Evolutionary conservation across 2,329 filamentous ascomycete species (phyloP).

Genomic region (Monilinia polystroma): DNA sequence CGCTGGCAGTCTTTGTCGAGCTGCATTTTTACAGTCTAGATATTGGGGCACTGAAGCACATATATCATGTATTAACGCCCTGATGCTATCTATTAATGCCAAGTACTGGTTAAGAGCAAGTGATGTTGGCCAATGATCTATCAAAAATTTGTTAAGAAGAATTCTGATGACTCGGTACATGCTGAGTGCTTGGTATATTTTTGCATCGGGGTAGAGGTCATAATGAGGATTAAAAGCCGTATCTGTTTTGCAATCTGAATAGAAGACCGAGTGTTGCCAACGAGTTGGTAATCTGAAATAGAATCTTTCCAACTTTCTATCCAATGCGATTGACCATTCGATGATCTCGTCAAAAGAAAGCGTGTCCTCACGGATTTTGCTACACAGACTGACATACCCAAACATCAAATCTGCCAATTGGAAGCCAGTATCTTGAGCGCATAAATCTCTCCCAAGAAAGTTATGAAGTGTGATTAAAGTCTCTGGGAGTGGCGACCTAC

Average conservation of each 20-base stretch:
- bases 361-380: constrained; percentile 2
- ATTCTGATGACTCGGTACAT: constrained; percentile 24
- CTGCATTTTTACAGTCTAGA: constrained; percentile 16
- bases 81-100: constrained; percentile 1
- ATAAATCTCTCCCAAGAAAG: constrained; percentile 8
- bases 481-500: neutral
- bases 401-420: constrained; percentile 22
- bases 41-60: constrained; percentile 26
- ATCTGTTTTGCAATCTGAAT: neutral
- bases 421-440: constrained; percentile 8
- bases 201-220: constrained; percentile 15
- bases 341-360: constrained; percentile 15
- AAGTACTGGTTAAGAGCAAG: neutral
- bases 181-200: constrained; percentile 24
- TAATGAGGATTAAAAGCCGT: constrained; percentile 16
- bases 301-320: constrained; percentile 8
- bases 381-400: constrained; percentile 7
- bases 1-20: neutral
- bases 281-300: constrained; percentile 6
- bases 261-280: constrained; percentile 11
- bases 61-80: constrained; percentile 12
- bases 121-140: neutral
- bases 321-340: neutral
- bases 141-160: constrained; percentile 22
- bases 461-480: constrained; percentile 16